These are phyloP conservation scores for Aegilops sharonensis DNA, from an alignment of 176 grass and related monocot genomes.

Conservation along the genomic window DNA sequence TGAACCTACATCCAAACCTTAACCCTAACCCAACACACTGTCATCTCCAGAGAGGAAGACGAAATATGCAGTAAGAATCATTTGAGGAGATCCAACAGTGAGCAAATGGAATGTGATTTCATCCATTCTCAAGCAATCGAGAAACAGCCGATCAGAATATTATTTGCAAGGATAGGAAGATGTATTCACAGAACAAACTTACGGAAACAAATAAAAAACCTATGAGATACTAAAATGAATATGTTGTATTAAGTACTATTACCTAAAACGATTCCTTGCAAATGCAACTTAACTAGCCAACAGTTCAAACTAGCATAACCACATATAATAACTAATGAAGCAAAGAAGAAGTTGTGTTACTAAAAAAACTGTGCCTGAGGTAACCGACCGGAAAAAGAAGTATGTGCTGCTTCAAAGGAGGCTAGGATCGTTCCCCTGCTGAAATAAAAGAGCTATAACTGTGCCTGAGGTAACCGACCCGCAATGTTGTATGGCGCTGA, in stretches of 20 bases:
- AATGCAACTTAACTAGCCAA: background rate
- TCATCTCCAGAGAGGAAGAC: background rate
- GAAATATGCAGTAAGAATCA: background rate
- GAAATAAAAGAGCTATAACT: background rate
- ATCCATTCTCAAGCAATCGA: background rate
- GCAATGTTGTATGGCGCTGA: too few relatives aligned
- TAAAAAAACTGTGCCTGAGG: background rate
- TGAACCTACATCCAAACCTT: background rate
- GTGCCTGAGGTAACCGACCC: too few relatives aligned
- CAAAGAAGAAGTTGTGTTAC: background rate
- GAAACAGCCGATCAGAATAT: background rate
- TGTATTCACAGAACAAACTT: background rate
- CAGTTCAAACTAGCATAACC: background rate
- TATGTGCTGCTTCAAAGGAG: background rate
- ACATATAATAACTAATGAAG: background rate
- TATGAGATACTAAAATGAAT: background rate
- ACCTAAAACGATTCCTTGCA: background rate
- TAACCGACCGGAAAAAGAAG: background rate
- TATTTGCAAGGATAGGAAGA: constrained; percentile 10
- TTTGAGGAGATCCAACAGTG: background rate
- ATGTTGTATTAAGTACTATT: background rate
- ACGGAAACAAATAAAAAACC: background rate
- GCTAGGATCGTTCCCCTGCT: background rate
- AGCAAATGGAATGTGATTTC: background rate
- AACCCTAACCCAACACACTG: background rate